phyloP scores from a whole-genome alignment of 139 green algal genomes.

The Axilococcus clingmanii region DNA sequence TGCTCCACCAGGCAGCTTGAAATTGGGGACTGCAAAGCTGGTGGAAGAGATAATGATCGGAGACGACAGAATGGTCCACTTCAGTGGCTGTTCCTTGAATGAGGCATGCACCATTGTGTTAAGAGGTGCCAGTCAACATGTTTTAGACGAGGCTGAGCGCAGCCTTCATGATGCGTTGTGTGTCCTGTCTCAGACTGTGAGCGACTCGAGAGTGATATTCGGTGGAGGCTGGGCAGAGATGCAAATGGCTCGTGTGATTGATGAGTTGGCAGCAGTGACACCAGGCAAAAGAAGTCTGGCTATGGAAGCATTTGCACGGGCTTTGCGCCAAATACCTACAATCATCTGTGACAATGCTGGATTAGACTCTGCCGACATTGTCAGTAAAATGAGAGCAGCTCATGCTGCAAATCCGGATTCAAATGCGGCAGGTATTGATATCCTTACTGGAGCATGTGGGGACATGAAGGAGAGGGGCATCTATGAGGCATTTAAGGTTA shows the following conservation, averaged over 20 bases:
- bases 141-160: conserved; percentile 96
- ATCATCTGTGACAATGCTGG: conserved; percentile 95
- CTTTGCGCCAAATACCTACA: conserved; percentile 79
- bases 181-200: conserved; percentile 79
- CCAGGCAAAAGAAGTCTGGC: conserved; percentile 88
- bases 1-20: conserved; percentile 56
- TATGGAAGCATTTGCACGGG: conserved; percentile 84
- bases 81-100: conserved; percentile 78
- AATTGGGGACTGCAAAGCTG: conserved; percentile 80
- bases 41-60: conserved; percentile 96
- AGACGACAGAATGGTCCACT: conserved; percentile 93
- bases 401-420: conserved; percentile 44
- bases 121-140: conserved; percentile 78
- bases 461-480: conserved; percentile 68
- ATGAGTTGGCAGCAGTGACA: conserved; percentile 74
- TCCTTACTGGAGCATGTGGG: conserved; percentile 53
- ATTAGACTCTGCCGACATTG: conserved; percentile 75
- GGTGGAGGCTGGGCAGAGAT: conserved; percentile 93
- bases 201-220: conserved; percentile 80
- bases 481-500: conserved; percentile 74
- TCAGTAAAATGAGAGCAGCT: conserved; percentile 71
- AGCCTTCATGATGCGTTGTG: conserved; percentile 97
- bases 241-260: conserved; percentile 70
- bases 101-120: conserved; percentile 98
- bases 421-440: conserved; percentile 66